A percentile compares a stretch with the other conserved stretches of the same genome.
Conservation (phyloP, 1,284 basidiomycete species). For the Pseudozyma thailandica region DNA sequence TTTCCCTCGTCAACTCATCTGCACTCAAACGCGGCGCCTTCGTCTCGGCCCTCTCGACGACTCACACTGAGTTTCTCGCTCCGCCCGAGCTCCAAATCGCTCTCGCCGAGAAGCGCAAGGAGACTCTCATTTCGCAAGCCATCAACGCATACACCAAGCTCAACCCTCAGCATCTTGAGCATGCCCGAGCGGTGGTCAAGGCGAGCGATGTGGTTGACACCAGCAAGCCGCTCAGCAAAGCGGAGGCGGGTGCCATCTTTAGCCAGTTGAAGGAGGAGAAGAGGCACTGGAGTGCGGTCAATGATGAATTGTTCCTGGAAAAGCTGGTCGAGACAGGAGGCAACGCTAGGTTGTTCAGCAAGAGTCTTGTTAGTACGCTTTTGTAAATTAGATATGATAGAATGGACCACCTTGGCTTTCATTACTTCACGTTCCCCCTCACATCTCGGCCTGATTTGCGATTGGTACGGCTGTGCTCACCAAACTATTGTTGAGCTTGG, state of each 20-base stretch:
- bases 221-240: slow-evolving; percentile 25
- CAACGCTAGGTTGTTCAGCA: slow-evolving; percentile 54
- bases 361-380: slow-evolving; percentile 44
- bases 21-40: slow-evolving; percentile 38
- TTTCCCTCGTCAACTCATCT: slow-evolving; percentile 39
- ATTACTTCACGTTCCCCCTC: too few species aligned
- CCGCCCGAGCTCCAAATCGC: slow-evolving; percentile 51
- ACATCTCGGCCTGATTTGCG: too few species aligned
- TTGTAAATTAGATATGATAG: slow-evolving; percentile 16
- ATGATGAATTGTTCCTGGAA: slow-evolving; percentile 61
- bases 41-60: slow-evolving; percentile 49
- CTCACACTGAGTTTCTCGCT: slow-evolving; percentile 47
- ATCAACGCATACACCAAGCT: slow-evolving; percentile 58
- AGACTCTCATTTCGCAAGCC: slow-evolving; percentile 26
- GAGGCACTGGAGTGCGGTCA: slow-evolving; percentile 46
- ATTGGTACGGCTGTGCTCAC: too few species aligned
- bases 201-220: slow-evolving; percentile 33
- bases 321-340: slow-evolving; percentile 62
- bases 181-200: slow-evolving; percentile 29
- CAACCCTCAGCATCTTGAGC: slow-evolving; percentile 41
- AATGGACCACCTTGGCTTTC: not conserved
- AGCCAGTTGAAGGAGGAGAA: slow-evolving; percentile 49
- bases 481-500: too few species aligned
- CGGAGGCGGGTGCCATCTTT: slow-evolving; percentile 53
- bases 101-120: slow-evolving; percentile 23